Evolutionary conservation across 2,329 filamentous ascomycete species (phyloP), one percentile per base, ranked within the genome.

Genomic region (Stromatinia cepivora): DNA sequence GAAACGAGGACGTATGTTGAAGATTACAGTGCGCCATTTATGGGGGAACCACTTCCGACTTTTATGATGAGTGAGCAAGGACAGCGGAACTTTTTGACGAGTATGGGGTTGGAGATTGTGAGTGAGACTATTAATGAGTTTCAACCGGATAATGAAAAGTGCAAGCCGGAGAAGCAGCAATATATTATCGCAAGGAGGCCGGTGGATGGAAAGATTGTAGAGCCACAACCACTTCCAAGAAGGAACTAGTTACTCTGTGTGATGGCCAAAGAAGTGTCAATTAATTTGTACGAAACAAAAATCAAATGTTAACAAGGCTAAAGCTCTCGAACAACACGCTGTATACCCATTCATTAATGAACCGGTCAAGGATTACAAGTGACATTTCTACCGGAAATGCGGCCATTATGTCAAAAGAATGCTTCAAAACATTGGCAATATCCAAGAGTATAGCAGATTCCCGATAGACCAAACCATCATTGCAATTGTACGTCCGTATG

Each of bases 1-100:
- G 73, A 85, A 36, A 70, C 66, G 11, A 63, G 39, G 50, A 73
- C 70, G 17, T 76, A 75, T 67, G 73, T 74, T 36, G 73, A 75
- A 71, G 73, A 75, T 54, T 75, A 73, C 31, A 57, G 69, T 50
- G 69, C 70, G 9, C 73, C 72, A 6, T 76, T 75, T 45, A 74
- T 76, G 73, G 74, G 74, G 10, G 70, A 76, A 50, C 56, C 70
- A 34, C 34, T 73, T 22, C 71, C 72, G 7, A 73, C 71, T 7
- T 71, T 75, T 8, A 71, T 74, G 73, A 59, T 75, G 71, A 75
- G 73, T 46, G 70, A 62, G 17, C 69, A 72, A 25, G 74, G 74
- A 20, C 72, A 75, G 31, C 67, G 66, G 25, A 70, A 72, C 15
- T 73, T 76, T 34, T 57, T 76, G 34, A 59, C 64, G 10, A 73